phyloP scores from a whole-genome alignment of 148 eudicot genomes.

The Vaccinium vitisidaea region DNA sequence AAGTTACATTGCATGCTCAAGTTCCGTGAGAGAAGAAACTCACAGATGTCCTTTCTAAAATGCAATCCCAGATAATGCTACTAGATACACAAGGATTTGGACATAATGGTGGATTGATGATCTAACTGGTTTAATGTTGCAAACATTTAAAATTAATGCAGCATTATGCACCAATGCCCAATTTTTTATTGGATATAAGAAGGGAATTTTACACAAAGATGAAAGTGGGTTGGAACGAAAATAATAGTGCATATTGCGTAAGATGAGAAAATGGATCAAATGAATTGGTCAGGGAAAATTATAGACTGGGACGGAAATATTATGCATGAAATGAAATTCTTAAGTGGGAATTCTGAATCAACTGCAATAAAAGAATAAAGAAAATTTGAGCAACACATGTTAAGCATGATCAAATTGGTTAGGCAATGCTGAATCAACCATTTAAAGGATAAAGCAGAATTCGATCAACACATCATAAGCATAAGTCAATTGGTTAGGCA shows the following conservation, averaged over 20 bases:
- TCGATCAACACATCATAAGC: neutral
- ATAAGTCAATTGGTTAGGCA: neutral
- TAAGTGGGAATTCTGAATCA: too few relatives aligned
- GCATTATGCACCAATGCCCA: neutral
- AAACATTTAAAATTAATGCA: neutral
- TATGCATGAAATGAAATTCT: too few relatives aligned
- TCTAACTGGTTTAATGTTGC: neutral
- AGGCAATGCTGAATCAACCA: neutral
- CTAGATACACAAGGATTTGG: neutral
- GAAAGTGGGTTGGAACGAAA: too few relatives aligned
- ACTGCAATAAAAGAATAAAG: too few relatives aligned
- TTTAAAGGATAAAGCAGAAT: neutral
- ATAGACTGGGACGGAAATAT: too few relatives aligned
- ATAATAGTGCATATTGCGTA: neutral
- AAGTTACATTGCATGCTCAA: too few relatives aligned
- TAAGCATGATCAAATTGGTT: too few relatives aligned
- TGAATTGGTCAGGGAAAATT: neutral
- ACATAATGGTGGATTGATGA: neutral
- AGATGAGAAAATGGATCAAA: neutral
- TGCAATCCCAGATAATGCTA: neutral
- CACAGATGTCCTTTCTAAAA: neutral
- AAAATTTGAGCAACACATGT: too few relatives aligned
- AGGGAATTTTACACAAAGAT: too few relatives aligned
- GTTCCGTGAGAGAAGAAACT: neutral
- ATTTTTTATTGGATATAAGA: neutral